phyloP scores from a whole-genome alignment of 148 eudicot species.

The Persicaria maculosa region DNA sequence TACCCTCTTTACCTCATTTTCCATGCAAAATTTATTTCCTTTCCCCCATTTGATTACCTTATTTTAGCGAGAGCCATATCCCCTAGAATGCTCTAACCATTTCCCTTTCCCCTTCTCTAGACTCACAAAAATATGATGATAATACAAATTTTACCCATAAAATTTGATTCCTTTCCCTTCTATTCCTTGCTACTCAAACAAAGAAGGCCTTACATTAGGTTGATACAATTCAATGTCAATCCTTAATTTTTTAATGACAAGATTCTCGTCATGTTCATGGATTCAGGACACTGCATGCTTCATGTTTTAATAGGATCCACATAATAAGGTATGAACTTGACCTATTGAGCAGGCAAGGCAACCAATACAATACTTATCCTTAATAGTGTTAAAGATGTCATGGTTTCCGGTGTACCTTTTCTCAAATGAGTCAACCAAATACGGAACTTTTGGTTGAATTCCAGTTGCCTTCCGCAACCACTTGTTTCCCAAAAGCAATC shows the following conservation, averaged over 20 bases:
- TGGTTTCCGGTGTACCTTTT: constrained; percentile 37
- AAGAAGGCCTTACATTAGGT: not conserved
- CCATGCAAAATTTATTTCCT: too few relatives aligned
- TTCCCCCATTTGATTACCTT: too few relatives aligned
- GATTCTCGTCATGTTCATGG: not conserved
- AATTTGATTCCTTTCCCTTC: too few relatives aligned
- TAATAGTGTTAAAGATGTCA: not conserved
- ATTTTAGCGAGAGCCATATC: too few relatives aligned
- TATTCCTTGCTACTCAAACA: too few relatives aligned
- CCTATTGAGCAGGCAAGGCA: not conserved
- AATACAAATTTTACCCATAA: too few relatives aligned
- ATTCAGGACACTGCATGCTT: not conserved
- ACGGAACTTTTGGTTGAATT: constrained; percentile 91
- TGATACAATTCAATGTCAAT: not conserved
- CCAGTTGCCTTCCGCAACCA: constrained; percentile 91
- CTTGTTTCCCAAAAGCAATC: constrained; percentile 74
- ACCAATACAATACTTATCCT: not conserved
- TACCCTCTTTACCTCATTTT: too few relatives aligned
- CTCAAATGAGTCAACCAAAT: constrained; percentile 92
- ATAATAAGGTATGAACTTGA: not conserved
- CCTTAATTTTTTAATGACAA: not conserved
- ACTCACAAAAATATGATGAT: too few relatives aligned
- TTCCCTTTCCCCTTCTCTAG: too few relatives aligned
- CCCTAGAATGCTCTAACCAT: too few relatives aligned
- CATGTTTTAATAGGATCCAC: not conserved